Percentiles rank a stretch among this genome's conserved stretches.
These are phyloP conservation scores for Brettanomyces nanus DNA, from an alignment of 805 yeast species.

Conservation along the genomic window DNA sequence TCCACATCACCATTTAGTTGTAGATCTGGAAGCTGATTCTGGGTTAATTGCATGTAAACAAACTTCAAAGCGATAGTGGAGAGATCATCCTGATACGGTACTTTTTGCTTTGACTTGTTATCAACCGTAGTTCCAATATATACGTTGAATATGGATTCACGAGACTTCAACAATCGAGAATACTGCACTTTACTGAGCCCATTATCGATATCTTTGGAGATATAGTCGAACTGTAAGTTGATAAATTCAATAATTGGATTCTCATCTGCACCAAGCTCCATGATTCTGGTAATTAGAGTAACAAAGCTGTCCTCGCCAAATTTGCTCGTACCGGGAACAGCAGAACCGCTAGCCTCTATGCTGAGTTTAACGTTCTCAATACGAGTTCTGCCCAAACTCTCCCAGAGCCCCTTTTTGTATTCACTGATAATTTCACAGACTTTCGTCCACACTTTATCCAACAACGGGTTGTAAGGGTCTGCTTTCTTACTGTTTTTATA, in stretches of 20 bases:
- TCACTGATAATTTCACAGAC: constrained; percentile 45
- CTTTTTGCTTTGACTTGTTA: constrained; percentile 3
- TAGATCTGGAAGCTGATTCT: constrained; percentile 15
- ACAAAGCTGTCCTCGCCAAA: constrained; percentile 24
- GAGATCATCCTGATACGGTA: constrained; percentile 10
- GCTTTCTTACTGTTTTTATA: constrained; percentile 10
- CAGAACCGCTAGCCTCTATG: constrained; percentile 7
- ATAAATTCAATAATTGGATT: constrained; percentile 64
- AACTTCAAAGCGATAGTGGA: constrained; percentile 21
- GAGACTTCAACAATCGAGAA: constrained; percentile 31
- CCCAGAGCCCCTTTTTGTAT: constrained; percentile 50
- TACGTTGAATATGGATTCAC: constrained; percentile 31
- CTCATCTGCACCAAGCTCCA: constrained; percentile 53
- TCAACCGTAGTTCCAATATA: constrained; percentile 15
- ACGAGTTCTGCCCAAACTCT: constrained; percentile 29
- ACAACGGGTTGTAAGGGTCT: constrained; percentile 22
- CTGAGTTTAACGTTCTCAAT: constrained; percentile 22
- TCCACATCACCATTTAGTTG: constrained; percentile 23
- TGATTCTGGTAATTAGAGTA: constrained; percentile 41
- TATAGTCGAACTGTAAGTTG: constrained; percentile 35
- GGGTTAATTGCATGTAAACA: constrained; percentile 16
- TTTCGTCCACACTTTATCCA: constrained; percentile 47
- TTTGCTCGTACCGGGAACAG: too few species aligned
- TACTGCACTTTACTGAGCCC: constrained; percentile 32
- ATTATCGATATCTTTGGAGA: constrained; percentile 31